A percentile compares a stretch with the other conserved stretches of the same genome.
Evolutionary conservation across 2,329 filamentous ascomycete species (phyloP).

Genomic region (Aspergillus persii): DNA sequence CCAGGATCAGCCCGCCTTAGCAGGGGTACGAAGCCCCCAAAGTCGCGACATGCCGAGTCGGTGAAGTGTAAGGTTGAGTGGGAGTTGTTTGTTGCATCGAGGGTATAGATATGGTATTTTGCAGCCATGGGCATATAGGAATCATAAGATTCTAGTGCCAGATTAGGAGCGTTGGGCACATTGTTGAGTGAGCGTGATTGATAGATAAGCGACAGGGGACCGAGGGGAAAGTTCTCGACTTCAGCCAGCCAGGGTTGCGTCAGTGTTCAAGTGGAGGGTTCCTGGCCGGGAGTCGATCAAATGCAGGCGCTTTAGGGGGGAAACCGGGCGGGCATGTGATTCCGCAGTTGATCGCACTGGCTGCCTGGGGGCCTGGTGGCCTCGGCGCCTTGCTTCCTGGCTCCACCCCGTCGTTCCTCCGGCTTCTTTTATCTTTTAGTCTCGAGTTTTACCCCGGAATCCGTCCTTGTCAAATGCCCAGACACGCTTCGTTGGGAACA

Average conservation of each 20-base stretch:
- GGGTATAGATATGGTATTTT: background rate
- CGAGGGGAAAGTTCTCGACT: background rate
- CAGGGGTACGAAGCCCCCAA: constrained; percentile 14
- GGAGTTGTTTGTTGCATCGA: background rate
- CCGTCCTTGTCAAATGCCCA: too few species aligned
- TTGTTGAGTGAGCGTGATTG: background rate
- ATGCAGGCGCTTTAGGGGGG: constrained; percentile 1
- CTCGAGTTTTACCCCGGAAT: background rate
- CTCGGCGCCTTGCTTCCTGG: background rate
- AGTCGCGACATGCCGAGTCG: constrained; percentile 19
- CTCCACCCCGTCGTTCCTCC: background rate
- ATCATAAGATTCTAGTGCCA: background rate
- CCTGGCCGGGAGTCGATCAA: constrained; percentile 7
- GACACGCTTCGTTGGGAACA: too few species aligned
- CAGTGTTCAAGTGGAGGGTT: constrained; percentile 3
- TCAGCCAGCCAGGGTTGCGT: constrained; percentile 6
- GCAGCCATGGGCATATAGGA: constrained; percentile 5
- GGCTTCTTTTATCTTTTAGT: background rate
- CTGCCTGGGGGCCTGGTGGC: background rate
- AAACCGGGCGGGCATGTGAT: constrained; percentile 18
- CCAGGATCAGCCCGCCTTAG: constrained; percentile 11
- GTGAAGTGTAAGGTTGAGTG: constrained; percentile 1
- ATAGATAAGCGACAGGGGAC: background rate
- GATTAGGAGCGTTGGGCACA: background rate
- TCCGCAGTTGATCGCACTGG: background rate